Evolutionary conservation across 805 yeast species (phyloP), one percentile per base, ranked within the genome.

Genomic region (Hanseniaspora nectarophila): DNA sequence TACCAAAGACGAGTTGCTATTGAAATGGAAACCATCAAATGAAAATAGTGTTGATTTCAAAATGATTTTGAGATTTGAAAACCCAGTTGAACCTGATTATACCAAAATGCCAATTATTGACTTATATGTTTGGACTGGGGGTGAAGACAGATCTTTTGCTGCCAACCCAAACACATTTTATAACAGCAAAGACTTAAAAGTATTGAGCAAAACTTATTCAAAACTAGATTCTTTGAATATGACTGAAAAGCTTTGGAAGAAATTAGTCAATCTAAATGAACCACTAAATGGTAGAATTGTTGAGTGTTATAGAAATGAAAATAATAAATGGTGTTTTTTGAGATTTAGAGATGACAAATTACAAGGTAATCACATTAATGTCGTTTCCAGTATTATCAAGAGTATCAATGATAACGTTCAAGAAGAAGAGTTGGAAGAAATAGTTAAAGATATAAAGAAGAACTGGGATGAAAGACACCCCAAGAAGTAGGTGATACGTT

Each of bases 11-110:
- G 74, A 78, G 0, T 78, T 87, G 6, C 70, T 92, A 46, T 69
- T 92, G 52, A 92, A 94, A 67, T 92, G 99, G 99, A 92, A 92
- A 62, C 97, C 98, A 2, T 86, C 95, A 12, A 85, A 85, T 56
- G 98, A 90, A 65, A 94, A 92, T 60, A 83, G 97, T 0, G 78
- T 94, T 42, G 99, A 92, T 67, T 92, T 86, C 67, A 81, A 81
- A 62, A 66, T 92, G 55, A 68, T 82, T 28, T 65, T 70, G 26
- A 70, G 71, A 40, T 48, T 48, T 48, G 46, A 40, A 18, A 42
- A 48, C 26, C 46, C 43, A 16, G 18, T 12, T 18, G 50, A 52
- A 12, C 63, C 61, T 0, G 87, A 87, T 62, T 92, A 87, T 65
- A 96, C 89, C 56, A 72, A 81, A 0, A 81, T 78, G 56, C 98